Conservation (phyloP, 1,139 yeast genomes). For the Taiozyma sp. region DNA sequence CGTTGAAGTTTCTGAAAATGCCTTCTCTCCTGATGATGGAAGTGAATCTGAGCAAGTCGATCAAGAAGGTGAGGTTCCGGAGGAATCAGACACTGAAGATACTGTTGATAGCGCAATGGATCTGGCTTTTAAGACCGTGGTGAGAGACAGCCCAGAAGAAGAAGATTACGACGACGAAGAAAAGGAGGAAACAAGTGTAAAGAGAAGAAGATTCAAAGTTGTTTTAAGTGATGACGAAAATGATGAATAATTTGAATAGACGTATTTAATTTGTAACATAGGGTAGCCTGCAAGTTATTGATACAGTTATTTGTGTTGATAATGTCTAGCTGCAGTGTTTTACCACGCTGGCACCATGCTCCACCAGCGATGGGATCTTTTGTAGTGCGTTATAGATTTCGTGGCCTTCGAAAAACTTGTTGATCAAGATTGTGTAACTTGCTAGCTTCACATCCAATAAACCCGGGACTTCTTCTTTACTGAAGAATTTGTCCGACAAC, state of each 20-base stretch:
- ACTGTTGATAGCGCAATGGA: not conserved
- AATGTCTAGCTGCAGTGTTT: not conserved
- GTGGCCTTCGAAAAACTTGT: slow-evolving; percentile 6
- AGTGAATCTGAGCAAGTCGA: not conserved
- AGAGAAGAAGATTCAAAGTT: slow-evolving; percentile 1
- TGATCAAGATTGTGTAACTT: slow-evolving; percentile 13
- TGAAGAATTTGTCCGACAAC: slow-evolving; percentile 10
- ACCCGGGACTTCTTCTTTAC: slow-evolving; percentile 12
- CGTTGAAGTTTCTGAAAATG: not conserved
- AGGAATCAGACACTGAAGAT: not conserved
- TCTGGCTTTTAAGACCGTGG: not conserved
- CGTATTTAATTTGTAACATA: not conserved
- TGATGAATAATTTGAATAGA: not conserved
- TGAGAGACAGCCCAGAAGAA: not conserved
- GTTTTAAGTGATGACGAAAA: slow-evolving; percentile 9
- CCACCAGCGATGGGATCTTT: slow-evolving; percentile 1
- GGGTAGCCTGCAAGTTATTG: no score
- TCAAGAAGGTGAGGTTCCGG: not conserved
- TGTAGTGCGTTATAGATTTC: slow-evolving; percentile 1
- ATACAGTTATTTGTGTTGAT: not conserved
- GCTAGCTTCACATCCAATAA: slow-evolving; percentile 21
- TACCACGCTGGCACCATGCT: not conserved
- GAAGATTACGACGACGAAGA: not conserved
- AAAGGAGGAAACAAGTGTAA: not conserved
- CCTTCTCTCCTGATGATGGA: not conserved